Conservation (phyloP, 2,329 filamentous ascomycete species). For the Fusarium algeriense region DNA sequence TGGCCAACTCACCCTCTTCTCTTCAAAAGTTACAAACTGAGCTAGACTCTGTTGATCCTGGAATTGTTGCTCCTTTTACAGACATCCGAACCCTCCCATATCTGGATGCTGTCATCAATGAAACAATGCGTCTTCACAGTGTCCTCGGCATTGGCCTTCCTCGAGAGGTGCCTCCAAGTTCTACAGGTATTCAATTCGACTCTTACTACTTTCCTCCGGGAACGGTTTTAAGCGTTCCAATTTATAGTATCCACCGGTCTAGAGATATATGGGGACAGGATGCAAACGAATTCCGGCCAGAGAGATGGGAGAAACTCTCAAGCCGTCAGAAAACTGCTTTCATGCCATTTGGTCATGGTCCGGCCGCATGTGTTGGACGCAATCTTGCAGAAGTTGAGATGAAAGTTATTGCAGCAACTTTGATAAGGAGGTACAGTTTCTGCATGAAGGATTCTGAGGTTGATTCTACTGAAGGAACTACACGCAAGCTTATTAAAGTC, state of each 20-base stretch:
- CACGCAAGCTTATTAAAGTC: not conserved
- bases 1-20: not conserved
- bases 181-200: not conserved
- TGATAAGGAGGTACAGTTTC: not conserved
- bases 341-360: conserved; percentile 3
- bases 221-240: not conserved
- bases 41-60: not conserved
- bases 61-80: not conserved
- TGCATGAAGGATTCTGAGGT: rapidly evolving
- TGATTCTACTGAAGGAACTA: rapidly evolving
- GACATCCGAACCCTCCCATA: conserved; percentile 1
- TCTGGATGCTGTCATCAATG: conserved; percentile 2
- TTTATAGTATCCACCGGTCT: not conserved
- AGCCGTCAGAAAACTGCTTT: not conserved
- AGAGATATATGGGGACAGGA: conserved; percentile 4
- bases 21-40: not conserved
- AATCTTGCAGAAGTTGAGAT: conserved; percentile 1
- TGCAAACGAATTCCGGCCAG: not conserved
- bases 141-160: conserved; percentile 3
- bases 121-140: not conserved
- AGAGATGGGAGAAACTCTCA: conserved; percentile 7
- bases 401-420: not conserved
- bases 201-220: not conserved
- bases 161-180: not conserved
- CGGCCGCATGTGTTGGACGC: not conserved